A percentile compares a stretch with the other conserved stretches of the same genome.
Conservation (phyloP, 768 basidiomycete genomes). For the Boletus rex-veris region DNA sequence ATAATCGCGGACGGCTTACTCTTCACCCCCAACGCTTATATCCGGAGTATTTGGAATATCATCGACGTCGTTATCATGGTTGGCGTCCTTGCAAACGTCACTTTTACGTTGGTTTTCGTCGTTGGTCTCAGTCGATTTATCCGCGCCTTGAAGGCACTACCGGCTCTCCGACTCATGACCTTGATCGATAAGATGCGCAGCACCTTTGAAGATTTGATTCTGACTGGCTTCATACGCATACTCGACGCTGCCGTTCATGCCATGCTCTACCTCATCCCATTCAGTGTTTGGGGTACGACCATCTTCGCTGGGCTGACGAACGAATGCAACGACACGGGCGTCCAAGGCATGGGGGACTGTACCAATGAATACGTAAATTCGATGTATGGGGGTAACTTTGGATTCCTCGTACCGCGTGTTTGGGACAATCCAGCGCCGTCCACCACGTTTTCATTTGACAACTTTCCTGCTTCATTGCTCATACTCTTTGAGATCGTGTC, state of each 20-base stretch:
- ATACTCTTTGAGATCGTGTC: slow-evolving; percentile 97
- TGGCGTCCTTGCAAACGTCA: slow-evolving; percentile 72
- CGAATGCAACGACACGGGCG: slow-evolving; percentile 68
- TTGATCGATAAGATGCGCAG: slow-evolving; percentile 81
- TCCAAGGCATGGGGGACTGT: slow-evolving; percentile 59
- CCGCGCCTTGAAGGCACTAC: slow-evolving; percentile 80
- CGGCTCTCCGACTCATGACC: slow-evolving; percentile 87
- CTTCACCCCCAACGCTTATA: slow-evolving; percentile 88
- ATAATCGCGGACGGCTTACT: slow-evolving; percentile 88
- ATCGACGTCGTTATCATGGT: slow-evolving; percentile 84
- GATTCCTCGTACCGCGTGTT: slow-evolving; percentile 76
- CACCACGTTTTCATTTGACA: slow-evolving; percentile 87
- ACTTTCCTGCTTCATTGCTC: slow-evolving; percentile 74
- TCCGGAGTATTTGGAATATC: slow-evolving; percentile 89
- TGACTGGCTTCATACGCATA: slow-evolving; percentile 81
- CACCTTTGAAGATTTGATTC: slow-evolving; percentile 83
- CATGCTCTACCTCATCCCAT: slow-evolving; percentile 87
- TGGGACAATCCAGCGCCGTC: slow-evolving; percentile 86
- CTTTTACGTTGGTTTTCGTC: slow-evolving; percentile 67
- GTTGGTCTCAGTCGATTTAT: slow-evolving; percentile 81
- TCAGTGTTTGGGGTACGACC: slow-evolving; percentile 91
- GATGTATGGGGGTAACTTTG: slow-evolving; percentile 57
- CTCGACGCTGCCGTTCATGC: slow-evolving; percentile 88
- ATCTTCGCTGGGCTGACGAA: slow-evolving; percentile 87
- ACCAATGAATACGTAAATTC: slow-evolving; percentile 69